Conservation (phyloP, 75 land plant species). For the Azolla pinnata region DNA sequence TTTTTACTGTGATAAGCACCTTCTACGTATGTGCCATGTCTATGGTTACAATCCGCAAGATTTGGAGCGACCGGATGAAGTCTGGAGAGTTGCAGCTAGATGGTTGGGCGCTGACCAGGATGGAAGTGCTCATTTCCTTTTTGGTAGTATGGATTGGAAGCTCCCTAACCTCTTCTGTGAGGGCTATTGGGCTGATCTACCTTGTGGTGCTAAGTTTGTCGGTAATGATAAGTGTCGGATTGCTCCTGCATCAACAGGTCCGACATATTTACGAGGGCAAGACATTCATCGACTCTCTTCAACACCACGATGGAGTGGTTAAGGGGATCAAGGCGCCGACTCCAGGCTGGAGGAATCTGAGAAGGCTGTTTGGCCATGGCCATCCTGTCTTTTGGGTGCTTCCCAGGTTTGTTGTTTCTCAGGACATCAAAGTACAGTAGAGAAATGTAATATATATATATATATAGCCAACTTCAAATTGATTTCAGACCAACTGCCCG, state of each 20-base stretch:
- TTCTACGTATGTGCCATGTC: constrained; percentile 59
- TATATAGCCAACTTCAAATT: too few relatives aligned
- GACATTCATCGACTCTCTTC: constrained; percentile 50
- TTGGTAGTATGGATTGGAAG: constrained; percentile 37
- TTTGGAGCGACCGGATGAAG: constrained; percentile 46
- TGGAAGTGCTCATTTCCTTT: not conserved
- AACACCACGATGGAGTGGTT: constrained; percentile 18
- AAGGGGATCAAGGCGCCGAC: constrained; percentile 8
- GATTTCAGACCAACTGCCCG: too few relatives aligned
- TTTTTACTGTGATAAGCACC: constrained; percentile 59
- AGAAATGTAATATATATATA: too few relatives aligned
- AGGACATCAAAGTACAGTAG: too few relatives aligned
- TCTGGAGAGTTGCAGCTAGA: not conserved
- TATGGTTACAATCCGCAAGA: constrained; percentile 25
- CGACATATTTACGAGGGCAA: constrained; percentile 60
- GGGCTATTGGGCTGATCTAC: constrained; percentile 61
- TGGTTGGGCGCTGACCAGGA: not conserved
- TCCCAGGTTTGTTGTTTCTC: constrained; percentile 10
- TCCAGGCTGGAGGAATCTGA: constrained; percentile 55
- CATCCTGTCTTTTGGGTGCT: constrained; percentile 42
- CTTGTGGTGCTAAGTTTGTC: constrained; percentile 53
- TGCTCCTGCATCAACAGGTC: constrained; percentile 81
- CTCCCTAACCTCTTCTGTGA: constrained; percentile 33
- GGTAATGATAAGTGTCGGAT: constrained; percentile 49
- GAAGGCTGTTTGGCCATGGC: constrained; percentile 58